Evolutionary conservation across 768 basidiomycete species (phyloP).

Genomic region (Suillus fuscotomentosus): DNA sequence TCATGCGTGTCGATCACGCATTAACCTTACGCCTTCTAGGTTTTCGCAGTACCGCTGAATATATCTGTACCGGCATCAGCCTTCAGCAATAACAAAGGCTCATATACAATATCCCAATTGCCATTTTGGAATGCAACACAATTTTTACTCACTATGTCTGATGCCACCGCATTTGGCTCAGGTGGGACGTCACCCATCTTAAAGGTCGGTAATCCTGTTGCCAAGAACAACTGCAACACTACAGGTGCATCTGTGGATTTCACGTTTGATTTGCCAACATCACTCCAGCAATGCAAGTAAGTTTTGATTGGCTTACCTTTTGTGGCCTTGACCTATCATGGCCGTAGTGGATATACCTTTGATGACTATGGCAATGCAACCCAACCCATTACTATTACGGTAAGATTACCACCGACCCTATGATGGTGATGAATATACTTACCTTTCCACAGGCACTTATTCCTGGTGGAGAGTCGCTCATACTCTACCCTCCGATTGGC

Average conservation of each 20-base stretch:
- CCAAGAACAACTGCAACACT: constrained; percentile 46
- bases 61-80: constrained; percentile 54
- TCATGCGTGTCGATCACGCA: not conserved
- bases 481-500: constrained; percentile 37
- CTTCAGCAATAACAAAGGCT: constrained; percentile 52
- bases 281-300: constrained; percentile 64
- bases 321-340: constrained; percentile 2
- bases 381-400: constrained; percentile 55
- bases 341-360: constrained; percentile 45
- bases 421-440: not conserved
- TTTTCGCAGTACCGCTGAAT: constrained; percentile 52
- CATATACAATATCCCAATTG: constrained; percentile 45
- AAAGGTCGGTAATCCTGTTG: constrained; percentile 45
- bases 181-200: constrained; percentile 57
- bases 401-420: constrained; percentile 23
- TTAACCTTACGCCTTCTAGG: constrained; percentile 33
- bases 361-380: constrained; percentile 42
- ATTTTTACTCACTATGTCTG: constrained; percentile 67
- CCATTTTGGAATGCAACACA: constrained; percentile 37
- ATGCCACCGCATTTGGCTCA: constrained; percentile 64
- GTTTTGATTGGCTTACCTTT: constrained; percentile 9
- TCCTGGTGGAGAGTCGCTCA: constrained; percentile 55
- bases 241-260: constrained; percentile 44
- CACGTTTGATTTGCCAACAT: constrained; percentile 46
- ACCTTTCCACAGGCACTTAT: constrained; percentile 49